Conservation (phyloP, 441 rosid genomes). For the Corymbia calophylla region DNA sequence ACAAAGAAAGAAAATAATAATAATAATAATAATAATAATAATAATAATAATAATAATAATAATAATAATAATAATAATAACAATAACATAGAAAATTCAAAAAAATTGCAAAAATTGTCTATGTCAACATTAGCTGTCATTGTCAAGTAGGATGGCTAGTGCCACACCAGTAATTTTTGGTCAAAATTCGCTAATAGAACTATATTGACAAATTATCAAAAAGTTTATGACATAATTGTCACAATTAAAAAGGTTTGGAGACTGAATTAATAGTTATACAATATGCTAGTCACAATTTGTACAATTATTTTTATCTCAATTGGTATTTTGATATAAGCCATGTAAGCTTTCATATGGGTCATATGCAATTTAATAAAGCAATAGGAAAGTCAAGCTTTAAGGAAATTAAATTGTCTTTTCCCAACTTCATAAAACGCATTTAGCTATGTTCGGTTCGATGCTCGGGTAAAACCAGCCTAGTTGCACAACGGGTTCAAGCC, state of each 20-base stretch:
- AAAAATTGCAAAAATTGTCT: background rate
- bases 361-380: background rate
- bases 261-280: background rate
- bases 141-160: background rate
- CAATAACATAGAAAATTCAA: background rate
- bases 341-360: background rate
- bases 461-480: accelerated
- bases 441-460: background rate
- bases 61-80: too few species aligned
- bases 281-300: background rate
- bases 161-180: accelerated
- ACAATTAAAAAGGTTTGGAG: background rate
- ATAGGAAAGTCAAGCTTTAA: background rate
- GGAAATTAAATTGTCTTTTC: background rate
- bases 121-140: accelerated
- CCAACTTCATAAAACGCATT: background rate
- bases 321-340: background rate
- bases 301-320: background rate
- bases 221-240: background rate
- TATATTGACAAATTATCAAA: background rate
- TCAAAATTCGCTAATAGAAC: too few species aligned
- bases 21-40: background rate
- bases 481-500: background rate
- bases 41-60: too few species aligned
- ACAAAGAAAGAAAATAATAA: background rate